Evolutionary conservation across 2,329 filamentous ascomycete genomes (phyloP).

Genomic region (Lachnellula subtilissima): DNA sequence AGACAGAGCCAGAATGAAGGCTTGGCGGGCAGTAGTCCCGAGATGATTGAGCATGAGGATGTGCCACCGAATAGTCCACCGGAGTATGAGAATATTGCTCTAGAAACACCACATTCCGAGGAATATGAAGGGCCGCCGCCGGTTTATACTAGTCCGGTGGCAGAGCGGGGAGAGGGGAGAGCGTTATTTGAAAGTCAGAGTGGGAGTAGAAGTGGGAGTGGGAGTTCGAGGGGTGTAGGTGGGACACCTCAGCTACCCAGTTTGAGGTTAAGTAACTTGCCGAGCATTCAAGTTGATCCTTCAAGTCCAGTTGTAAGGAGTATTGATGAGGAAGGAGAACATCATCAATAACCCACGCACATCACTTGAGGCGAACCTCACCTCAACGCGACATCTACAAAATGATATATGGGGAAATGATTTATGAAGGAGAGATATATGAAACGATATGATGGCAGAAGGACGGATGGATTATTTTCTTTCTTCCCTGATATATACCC

Average conservation of each 20-base stretch:
- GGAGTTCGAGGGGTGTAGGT: constrained; percentile 33
- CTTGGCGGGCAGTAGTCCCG: constrained; percentile 28
- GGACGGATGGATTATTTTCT: not conserved
- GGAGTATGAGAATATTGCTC: constrained; percentile 30
- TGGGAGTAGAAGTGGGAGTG: constrained; percentile 4
- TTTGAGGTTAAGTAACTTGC: constrained; percentile 45
- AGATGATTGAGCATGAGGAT: constrained; percentile 29
- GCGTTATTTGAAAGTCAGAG: not conserved
- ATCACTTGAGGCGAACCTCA: not conserved
- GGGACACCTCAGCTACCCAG: constrained; percentile 48
- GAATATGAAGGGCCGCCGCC: constrained; percentile 24
- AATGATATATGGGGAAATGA: not conserved
- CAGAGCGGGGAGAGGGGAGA: constrained; percentile 16
- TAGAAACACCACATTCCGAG: constrained; percentile 21
- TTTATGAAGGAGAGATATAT: constrained; percentile 30
- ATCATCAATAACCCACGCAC: not conserved
- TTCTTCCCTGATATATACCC: not conserved
- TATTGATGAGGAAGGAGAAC: constrained; percentile 4
- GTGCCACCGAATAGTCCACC: constrained; percentile 27
- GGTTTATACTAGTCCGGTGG: constrained; percentile 25
- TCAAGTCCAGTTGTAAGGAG: constrained; percentile 18
- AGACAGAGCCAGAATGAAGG: constrained; percentile 13
- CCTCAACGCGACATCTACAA: no score
- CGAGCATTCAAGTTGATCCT: constrained; percentile 54
- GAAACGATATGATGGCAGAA: constrained; percentile 36